These are phyloP conservation scores for Pichia sp. DNA, from an alignment of 1,139 yeast genomes.

Conservation along the genomic window DNA sequence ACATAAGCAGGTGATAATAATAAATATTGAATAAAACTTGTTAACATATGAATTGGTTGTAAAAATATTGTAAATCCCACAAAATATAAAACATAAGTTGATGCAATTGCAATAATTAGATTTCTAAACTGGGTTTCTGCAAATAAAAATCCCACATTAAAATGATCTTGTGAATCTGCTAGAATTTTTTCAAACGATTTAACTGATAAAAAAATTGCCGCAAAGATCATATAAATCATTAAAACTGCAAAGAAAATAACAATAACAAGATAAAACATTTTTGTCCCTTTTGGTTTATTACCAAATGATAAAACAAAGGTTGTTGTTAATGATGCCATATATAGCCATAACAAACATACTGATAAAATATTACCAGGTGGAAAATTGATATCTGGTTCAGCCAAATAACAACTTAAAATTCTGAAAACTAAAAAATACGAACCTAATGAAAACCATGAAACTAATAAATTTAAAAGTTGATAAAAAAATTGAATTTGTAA, in stretches of 20 bases:
- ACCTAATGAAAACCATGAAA: conserved; percentile 76
- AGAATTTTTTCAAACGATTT: conserved; percentile 43
- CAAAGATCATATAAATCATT: conserved; percentile 89
- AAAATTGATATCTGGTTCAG: conserved; percentile 43
- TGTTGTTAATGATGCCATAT: conserved; percentile 79
- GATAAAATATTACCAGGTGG: conserved; percentile 65
- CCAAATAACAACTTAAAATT: conserved; percentile 51
- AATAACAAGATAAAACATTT: conserved; percentile 71
- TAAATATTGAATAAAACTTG: conserved; percentile 65
- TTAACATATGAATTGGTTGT: conserved; percentile 75
- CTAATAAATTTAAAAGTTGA: conserved; percentile 57
- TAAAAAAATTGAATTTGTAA: conserved; percentile 67
- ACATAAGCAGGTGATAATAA: conserved; percentile 69
- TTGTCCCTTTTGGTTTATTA: conserved; percentile 90
- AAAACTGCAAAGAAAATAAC: conserved; percentile 83
- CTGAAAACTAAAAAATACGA: conserved; percentile 72
- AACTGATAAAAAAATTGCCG: conserved; percentile 78
- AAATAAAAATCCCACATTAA: conserved; percentile 44
- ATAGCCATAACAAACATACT: conserved; percentile 82
- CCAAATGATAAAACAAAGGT: conserved; percentile 91
- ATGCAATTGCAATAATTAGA: conserved; percentile 73
- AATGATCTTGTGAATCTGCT: conserved; percentile 39
- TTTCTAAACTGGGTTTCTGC: conserved; percentile 70
- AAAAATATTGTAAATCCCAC: conserved; percentile 68
- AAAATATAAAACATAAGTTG: conserved; percentile 79